Base-by-base conservation (phyloP, 345 rosid species). In the Salix udensis region DNA sequence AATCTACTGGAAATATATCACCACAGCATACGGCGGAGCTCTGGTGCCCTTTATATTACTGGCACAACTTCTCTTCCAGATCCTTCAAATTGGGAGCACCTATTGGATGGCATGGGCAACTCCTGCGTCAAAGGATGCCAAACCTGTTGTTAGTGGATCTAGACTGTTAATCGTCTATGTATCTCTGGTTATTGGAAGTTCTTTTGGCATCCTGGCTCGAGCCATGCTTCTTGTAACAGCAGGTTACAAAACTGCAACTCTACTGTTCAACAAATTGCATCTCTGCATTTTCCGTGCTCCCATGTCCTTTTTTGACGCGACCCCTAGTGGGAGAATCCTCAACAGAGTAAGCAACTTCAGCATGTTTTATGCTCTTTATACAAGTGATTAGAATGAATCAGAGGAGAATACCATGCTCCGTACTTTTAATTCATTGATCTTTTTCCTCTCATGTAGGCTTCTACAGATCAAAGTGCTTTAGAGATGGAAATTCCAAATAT, bases 101-200 rank as follows among this genome's bases (percentile, higher is more conserved):
- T 91, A 92, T 68, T 92, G 92, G 97, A 92, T 92, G 96, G 92
- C 92, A 24, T 88, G 90, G 96, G 97, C 87, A 73, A 86, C 91
- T 78, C 94, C 94, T 0, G 83, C 85, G 73, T 91, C 94, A 1
- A 78, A 71, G 71, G 91, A 86, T 76, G 80, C 55, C 19, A 79
- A 88, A 77, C 91, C 96, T 76, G 75, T 69, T 23, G 94, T 90
- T 71, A 81, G 82, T 44, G 65, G 73, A 72, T 77, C 79, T 4
- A 89, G 86, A 11, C 76, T 92, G 36, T 78, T 92, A 72, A 62
- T 84, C 40, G 94, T 92, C 16, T 92, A 86, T 69, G 88, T 86
- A 44, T 85, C 79, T 64, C 77, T 92, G 69, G 87, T 93, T 28
- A 39, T 80, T 74, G 92, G 87, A 81, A 88, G 97, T 82, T 84